These are phyloP conservation scores for Flagelloscypha sp. DNA, from an alignment of 768 basidiomycete genomes.

Conservation along the genomic window DNA sequence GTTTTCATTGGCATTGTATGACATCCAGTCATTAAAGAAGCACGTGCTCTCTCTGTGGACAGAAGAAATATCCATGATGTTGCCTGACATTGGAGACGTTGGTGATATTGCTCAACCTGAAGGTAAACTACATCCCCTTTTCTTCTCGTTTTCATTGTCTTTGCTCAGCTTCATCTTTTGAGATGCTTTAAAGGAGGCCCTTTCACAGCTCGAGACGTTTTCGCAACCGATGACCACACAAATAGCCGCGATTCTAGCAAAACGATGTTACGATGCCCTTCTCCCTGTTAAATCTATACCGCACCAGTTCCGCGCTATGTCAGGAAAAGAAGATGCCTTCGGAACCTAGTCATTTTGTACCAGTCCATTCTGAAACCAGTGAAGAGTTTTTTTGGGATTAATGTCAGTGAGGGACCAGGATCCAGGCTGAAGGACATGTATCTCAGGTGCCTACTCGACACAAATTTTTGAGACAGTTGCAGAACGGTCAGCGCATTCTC, in stretches of 20 bases:
- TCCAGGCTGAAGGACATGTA: slow-evolving; percentile 47
- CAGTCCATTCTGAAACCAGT: slow-evolving; percentile 74
- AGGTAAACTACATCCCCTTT: slow-evolving; percentile 32
- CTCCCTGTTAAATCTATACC: slow-evolving; percentile 82
- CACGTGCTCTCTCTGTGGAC: slow-evolving; percentile 56
- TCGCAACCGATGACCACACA: slow-evolving; percentile 54
- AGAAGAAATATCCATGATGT: slow-evolving; percentile 54
- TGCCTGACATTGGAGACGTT: slow-evolving; percentile 37
- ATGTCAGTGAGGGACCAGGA: slow-evolving; percentile 52
- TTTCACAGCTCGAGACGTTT: slow-evolving; percentile 41
- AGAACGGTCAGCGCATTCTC: slow-evolving; percentile 39
- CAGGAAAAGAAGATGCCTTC: slow-evolving; percentile 60
- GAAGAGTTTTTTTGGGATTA: slow-evolving; percentile 62
- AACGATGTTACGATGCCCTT: slow-evolving; percentile 80
- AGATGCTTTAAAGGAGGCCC: slow-evolving; percentile 51
- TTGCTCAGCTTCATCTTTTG: slow-evolving; percentile 1
- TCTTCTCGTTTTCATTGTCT: not conserved
- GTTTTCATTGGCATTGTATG: slow-evolving; percentile 58
- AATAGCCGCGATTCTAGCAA: slow-evolving; percentile 61
- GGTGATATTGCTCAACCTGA: slow-evolving; percentile 31
- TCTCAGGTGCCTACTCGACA: slow-evolving; percentile 39
- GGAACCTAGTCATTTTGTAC: slow-evolving; percentile 83
- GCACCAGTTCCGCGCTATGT: slow-evolving; percentile 82
- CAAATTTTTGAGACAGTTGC: slow-evolving; percentile 68
- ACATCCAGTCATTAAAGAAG: slow-evolving; percentile 51